These are phyloP conservation scores for Phaeomoniella chlamydospora DNA, from an alignment of 2,329 filamentous ascomycete genomes.

Conservation along the genomic window DNA sequence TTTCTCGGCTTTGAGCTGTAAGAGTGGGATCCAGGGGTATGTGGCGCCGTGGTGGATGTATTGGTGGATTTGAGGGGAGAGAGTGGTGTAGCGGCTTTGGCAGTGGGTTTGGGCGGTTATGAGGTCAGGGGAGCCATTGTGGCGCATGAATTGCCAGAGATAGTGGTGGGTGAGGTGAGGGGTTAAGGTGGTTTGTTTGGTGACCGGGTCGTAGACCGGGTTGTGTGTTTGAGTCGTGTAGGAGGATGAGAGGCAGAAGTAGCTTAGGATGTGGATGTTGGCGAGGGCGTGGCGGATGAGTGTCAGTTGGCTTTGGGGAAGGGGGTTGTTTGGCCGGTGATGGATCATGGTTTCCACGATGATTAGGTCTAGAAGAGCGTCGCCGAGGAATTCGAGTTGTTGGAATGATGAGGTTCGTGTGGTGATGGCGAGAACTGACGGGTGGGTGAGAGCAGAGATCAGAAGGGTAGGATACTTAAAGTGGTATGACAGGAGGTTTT, in stretches of 20 bases:
- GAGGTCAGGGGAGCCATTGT: slow-evolving; percentile 33
- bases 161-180: slow-evolving; percentile 20
- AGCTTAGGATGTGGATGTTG: slow-evolving; percentile 69
- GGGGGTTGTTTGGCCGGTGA: slow-evolving; percentile 26
- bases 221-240: slow-evolving; percentile 7
- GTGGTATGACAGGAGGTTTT: slow-evolving; percentile 53
- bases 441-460: slow-evolving; percentile 4
- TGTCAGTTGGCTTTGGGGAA: slow-evolving; percentile 54
- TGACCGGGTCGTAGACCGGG: slow-evolving; percentile 11
- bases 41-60: slow-evolving; percentile 33
- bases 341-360: slow-evolving; percentile 50
- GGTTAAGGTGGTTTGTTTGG: slow-evolving; percentile 15
- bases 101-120: slow-evolving; percentile 29
- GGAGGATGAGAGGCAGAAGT: slow-evolving; percentile 44
- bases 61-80: slow-evolving; percentile 34
- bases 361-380: slow-evolving; percentile 68
- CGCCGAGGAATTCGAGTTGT: slow-evolving; percentile 76
- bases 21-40: slow-evolving; percentile 68
- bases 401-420: slow-evolving; percentile 46
- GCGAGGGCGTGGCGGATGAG: slow-evolving; percentile 59
- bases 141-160: slow-evolving; percentile 59
- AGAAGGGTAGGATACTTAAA: slow-evolving; percentile 60
- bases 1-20: slow-evolving; percentile 53
- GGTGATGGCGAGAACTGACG: slow-evolving; percentile 36
- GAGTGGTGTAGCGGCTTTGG: slow-evolving; percentile 28